Evolutionary conservation across 2,329 filamentous ascomycete species (phyloP).

Genomic region (Fusarium euwallaceae): DNA sequence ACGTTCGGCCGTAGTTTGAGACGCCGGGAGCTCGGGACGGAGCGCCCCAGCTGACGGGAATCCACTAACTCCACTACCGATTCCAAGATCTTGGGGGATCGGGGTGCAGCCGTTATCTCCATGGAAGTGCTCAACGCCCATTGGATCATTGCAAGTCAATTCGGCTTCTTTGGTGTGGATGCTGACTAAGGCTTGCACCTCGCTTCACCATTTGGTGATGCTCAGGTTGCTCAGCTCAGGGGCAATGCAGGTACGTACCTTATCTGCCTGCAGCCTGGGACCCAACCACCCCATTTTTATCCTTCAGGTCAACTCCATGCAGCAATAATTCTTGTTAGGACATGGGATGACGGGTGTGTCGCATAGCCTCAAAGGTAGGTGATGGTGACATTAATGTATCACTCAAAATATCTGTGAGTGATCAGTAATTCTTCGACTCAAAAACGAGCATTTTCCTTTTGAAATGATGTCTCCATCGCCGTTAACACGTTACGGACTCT

Average conservation of each 20-base stretch:
- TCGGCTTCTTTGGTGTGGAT: not conserved
- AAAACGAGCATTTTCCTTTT: not conserved
- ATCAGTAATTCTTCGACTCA: not conserved
- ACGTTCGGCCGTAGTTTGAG: not conserved
- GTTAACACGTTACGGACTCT: conserved; percentile 6
- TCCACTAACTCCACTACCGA: not conserved
- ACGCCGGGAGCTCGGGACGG: not conserved
- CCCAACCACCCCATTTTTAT: conserved; percentile 48
- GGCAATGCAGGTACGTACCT: conserved; percentile 23
- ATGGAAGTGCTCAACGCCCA: not conserved
- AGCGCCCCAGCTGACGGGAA: not conserved
- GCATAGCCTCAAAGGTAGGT: not conserved
- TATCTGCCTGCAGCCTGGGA: conserved; percentile 27
- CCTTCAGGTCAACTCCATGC: conserved; percentile 43
- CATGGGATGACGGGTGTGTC: not conserved
- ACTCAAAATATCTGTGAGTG: not conserved
- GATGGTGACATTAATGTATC: not conserved
- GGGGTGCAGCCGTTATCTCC: not conserved
- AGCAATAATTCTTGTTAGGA: conserved; percentile 51
- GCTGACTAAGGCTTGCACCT: not conserved
- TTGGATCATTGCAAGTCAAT: not conserved
- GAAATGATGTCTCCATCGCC: not conserved
- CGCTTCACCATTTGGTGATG: not conserved
- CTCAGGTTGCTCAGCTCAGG: conserved; percentile 18
- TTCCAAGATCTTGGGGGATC: not conserved